These are phyloP conservation scores for Nannochloropsis oceanica DNA, from an alignment of 108 stramenopile species.

Conservation along the genomic window DNA sequence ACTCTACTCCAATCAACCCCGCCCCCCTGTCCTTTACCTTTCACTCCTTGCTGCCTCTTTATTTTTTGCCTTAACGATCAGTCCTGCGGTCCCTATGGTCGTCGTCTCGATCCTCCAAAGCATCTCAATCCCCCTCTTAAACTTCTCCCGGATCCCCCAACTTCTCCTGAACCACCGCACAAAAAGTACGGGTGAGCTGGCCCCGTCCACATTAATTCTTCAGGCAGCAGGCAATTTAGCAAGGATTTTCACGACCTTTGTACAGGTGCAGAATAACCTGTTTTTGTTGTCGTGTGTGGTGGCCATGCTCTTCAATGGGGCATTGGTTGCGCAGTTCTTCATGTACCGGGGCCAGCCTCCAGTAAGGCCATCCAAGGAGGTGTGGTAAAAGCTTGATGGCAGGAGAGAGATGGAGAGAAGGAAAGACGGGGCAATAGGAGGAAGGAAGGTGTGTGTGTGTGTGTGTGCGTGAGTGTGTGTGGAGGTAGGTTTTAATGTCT, in stretches of 20 bases:
- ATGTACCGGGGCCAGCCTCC: not conserved
- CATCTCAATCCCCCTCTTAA: not conserved
- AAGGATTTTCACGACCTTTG: not conserved
- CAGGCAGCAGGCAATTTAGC: not conserved
- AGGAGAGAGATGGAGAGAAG: too few species aligned
- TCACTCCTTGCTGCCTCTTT: not conserved
- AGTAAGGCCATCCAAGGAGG: not conserved
- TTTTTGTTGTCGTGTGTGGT: not conserved
- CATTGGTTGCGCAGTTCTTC: not conserved
- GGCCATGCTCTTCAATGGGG: not conserved
- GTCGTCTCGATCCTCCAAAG: not conserved
- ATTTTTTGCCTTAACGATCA: not conserved
- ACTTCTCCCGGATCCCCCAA: not conserved
- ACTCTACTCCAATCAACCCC: not conserved
- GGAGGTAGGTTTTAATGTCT: too few species aligned
- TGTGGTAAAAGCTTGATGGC: too few species aligned
- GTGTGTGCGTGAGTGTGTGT: too few species aligned
- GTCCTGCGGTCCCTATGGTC: not conserved
- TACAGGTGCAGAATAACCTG: not conserved
- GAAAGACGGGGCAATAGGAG: too few species aligned
- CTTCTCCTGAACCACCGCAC: not conserved
- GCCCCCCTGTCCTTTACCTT: not conserved
- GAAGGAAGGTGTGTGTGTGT: too few species aligned
- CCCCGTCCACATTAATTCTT: not conserved
- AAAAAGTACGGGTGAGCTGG: not conserved